Percentiles rank a stretch among this genome's conserved stretches.
phyloP scores from a whole-genome alignment of 352 stramenopile genomes.

The Phytophthora tentaculata region DNA sequence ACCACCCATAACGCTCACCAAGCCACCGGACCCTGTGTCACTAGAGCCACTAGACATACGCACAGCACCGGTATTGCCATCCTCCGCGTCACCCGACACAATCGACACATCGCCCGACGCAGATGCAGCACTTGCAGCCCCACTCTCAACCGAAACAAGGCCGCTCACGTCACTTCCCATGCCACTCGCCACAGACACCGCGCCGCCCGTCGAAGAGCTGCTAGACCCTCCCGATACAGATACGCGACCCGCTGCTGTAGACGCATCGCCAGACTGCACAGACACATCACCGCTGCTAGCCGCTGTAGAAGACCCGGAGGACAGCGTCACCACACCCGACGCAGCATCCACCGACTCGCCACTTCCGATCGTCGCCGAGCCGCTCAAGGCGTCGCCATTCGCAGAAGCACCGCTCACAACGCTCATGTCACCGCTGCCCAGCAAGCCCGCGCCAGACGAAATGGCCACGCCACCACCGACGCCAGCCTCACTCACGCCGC shows the following conservation, averaged over 20 bases:
- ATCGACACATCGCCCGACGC: too few relatives aligned
- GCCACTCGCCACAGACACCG: slow-evolving; percentile 31
- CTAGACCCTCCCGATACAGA: slow-evolving; percentile 24
- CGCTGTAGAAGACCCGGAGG: slow-evolving; percentile 13
- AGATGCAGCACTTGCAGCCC: neutral
- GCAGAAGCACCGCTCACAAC: slow-evolving; percentile 12
- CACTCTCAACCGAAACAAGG: slow-evolving; percentile 23
- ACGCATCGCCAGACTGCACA: slow-evolving; percentile 15
- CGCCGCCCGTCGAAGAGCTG: slow-evolving; percentile 24
- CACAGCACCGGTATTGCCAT: too few relatives aligned
- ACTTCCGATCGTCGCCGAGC: slow-evolving; percentile 9
- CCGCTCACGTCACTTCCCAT: slow-evolving; percentile 20
- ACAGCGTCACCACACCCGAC: slow-evolving; percentile 18
- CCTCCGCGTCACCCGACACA: too few relatives aligned
- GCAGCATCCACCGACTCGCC: slow-evolving; percentile 4
- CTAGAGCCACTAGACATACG: slow-evolving; percentile 16
- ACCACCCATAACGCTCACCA: slow-evolving; percentile 27
- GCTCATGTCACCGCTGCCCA: slow-evolving; percentile 14
- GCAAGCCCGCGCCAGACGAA: slow-evolving; percentile 24
- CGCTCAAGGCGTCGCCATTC: slow-evolving; percentile 2
- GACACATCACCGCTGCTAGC: slow-evolving; percentile 24
- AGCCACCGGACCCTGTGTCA: slow-evolving; percentile 13
- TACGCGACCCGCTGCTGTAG: slow-evolving; percentile 17
- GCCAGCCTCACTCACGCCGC: slow-evolving; percentile 6
- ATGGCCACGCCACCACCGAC: slow-evolving; percentile 9